phyloP scores from a whole-genome alignment of 2,329 filamentous ascomycete genomes.

The Diplodia sapinea region DNA sequence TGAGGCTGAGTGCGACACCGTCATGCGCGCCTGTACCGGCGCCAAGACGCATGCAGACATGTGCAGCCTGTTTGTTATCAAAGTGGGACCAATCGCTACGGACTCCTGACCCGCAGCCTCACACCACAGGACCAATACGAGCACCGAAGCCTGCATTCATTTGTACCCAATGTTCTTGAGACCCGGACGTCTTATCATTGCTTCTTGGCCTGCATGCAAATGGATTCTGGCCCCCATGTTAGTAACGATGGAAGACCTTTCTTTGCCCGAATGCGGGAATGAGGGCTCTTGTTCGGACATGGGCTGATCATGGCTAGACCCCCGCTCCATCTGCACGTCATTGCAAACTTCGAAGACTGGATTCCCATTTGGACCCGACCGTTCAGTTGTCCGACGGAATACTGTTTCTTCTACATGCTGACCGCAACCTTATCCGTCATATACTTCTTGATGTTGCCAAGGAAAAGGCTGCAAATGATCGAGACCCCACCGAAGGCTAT shows the following conservation, averaged over 20 bases:
- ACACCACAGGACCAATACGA: background rate
- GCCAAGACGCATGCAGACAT: constrained; percentile 1
- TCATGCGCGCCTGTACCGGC: constrained; percentile 3
- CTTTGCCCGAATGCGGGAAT: background rate
- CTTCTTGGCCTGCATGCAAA: background rate
- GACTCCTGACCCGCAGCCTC: background rate
- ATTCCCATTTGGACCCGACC: background rate
- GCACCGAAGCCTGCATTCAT: background rate
- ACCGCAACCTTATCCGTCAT: constrained; percentile 30
- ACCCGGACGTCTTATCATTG: background rate
- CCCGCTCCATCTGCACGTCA: background rate
- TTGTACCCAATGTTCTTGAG: background rate
- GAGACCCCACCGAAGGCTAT: constrained; percentile 24
- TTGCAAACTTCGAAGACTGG: background rate
- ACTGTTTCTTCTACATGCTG: constrained; percentile 11
- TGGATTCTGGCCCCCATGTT: background rate
- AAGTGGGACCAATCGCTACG: constrained; percentile 2
- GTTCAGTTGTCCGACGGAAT: background rate
- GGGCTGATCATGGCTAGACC: background rate
- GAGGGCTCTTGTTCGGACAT: background rate
- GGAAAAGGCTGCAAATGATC: constrained; percentile 25
- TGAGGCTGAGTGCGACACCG: background rate
- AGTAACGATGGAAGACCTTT: background rate
- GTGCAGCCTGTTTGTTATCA: background rate
- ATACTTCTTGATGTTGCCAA: constrained; percentile 33